Evolutionary conservation across 495 filamentous ascomycete genomes (phyloP), one percentile per base, ranked within the genome.

Genomic region (Podospora anserina): DNA sequence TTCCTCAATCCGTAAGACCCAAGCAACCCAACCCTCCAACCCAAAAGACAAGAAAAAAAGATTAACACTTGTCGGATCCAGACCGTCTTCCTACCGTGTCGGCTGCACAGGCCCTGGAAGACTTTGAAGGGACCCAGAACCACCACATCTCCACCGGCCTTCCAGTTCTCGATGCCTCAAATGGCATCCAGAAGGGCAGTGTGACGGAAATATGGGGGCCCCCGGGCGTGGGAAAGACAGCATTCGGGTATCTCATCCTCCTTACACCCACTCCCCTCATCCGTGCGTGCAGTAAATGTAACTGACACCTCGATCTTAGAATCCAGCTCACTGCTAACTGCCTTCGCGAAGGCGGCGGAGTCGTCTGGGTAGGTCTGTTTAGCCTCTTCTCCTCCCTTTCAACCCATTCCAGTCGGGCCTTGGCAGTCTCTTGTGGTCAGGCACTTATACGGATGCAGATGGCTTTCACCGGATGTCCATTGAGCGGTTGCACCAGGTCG

Each of bases 171-270:
- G 89, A 94, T 63, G 71, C 23, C 16, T 65, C 62, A 58, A 83
- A 82, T 58, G 93, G 91, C 4, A 77, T 97, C 28, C 81, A 86
- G 65, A 87, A 88, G 49, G 93, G 92, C 26, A 90, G 92, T 75
- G 83, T 96, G n/a, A 89, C 89, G 5, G 95, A 99, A 77, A 79
- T 97, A 34, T 96, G 89, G 81, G 95, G 95, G 0, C 93, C 95
- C 18, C 91, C 92, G 11, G 94, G 94, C 0, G 86, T 85, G 18
- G 95, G 95, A 15, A 98, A 98, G 79, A 96, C 94, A 0, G 81
- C 90, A 5, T 80, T 99, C 70, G 90, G 88, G 94, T 96, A 77
- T 68, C 75, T 68, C 30, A 9, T 49, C 39, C 39, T 32, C 30
- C 13, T 72, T 62, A 69, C 63, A 28, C 18, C 16, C 39, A 18